Evolutionary conservation across 148 eudicot species (phyloP).

Genomic region (Chenopodium album): DNA sequence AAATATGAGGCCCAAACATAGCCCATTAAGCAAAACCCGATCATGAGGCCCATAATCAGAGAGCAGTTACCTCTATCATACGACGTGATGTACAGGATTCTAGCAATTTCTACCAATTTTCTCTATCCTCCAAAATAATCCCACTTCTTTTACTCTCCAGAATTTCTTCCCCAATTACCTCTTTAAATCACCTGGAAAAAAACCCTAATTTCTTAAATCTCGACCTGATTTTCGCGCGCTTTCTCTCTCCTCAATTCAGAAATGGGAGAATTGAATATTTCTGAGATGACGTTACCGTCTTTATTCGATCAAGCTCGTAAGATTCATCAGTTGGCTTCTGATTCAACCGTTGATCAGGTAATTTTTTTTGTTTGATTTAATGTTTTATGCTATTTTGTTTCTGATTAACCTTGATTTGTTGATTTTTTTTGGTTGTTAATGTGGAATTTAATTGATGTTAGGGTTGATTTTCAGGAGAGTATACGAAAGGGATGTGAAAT

Average conservation of each 20-base stretch:
- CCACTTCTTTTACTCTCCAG: not conserved
- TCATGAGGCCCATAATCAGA: not conserved
- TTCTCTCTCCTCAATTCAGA: not conserved
- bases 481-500: conserved; percentile 58
- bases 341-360: conserved; percentile 54
- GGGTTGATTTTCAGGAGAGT: conserved; percentile 39
- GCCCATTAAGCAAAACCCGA: too few relatives aligned
- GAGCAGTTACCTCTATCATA: not conserved
- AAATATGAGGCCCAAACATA: too few relatives aligned
- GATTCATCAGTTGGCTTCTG: conserved; percentile 44
- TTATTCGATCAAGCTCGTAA: conserved; percentile 58
- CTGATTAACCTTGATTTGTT: not conserved
- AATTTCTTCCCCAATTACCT: not conserved
- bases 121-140: not conserved
- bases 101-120: not conserved
- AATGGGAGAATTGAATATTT: conserved; percentile 48
- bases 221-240: not conserved
- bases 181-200: not conserved
- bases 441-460: not conserved
- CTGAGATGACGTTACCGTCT: conserved; percentile 50
- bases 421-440: not conserved
- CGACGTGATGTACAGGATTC: not conserved
- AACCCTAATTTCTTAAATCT: conserved; percentile 12
- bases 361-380: not conserved
- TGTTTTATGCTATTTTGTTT: not conserved